Evolutionary conservation across 345 rosid genomes (phyloP).

Genomic region (Noccaea bulbosa): DNA sequence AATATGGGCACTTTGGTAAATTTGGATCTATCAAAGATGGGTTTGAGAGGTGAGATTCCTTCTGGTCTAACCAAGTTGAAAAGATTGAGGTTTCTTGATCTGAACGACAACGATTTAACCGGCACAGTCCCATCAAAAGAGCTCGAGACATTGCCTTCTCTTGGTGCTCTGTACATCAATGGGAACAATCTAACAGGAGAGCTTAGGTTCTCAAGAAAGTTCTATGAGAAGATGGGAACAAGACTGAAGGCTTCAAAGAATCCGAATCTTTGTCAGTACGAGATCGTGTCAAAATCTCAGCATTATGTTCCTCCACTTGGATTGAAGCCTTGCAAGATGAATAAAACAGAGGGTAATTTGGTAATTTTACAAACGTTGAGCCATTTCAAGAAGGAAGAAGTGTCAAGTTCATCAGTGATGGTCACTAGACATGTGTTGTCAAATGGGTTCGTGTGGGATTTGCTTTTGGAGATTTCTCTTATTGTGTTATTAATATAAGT

Average conservation of each 20-base stretch:
- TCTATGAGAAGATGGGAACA: conserved; percentile 71
- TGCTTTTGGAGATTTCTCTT: conserved; percentile 35
- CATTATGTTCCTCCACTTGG: conserved; percentile 27
- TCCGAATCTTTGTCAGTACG: conserved; percentile 64
- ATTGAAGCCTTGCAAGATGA: conserved; percentile 33
- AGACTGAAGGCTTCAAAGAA: conserved; percentile 87
- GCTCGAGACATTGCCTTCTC: conserved; percentile 56
- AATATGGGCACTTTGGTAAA: conserved; percentile 55
- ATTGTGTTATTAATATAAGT: conserved; percentile 18
- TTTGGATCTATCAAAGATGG: conserved; percentile 63
- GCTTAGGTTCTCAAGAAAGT: conserved; percentile 61
- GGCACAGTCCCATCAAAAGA: conserved; percentile 60
- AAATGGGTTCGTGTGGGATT: conserved; percentile 38
- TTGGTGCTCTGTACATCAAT: conserved; percentile 66
- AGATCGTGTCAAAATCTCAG: conserved; percentile 23
- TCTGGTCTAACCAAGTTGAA: conserved; percentile 54
- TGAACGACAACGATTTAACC: conserved; percentile 68
- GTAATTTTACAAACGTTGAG: conserved; percentile 32
- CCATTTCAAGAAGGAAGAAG: conserved; percentile 33
- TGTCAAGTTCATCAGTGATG: conserved; percentile 41
- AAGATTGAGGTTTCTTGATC: conserved; percentile 79
- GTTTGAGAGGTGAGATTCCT: conserved; percentile 71
- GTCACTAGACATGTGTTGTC: conserved; percentile 36
- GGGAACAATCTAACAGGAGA: conserved; percentile 88
- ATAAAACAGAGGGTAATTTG: conserved; percentile 27